Evolutionary conservation across 805 yeast species (phyloP).

Genomic region (Danielozyma ontarioensis): DNA sequence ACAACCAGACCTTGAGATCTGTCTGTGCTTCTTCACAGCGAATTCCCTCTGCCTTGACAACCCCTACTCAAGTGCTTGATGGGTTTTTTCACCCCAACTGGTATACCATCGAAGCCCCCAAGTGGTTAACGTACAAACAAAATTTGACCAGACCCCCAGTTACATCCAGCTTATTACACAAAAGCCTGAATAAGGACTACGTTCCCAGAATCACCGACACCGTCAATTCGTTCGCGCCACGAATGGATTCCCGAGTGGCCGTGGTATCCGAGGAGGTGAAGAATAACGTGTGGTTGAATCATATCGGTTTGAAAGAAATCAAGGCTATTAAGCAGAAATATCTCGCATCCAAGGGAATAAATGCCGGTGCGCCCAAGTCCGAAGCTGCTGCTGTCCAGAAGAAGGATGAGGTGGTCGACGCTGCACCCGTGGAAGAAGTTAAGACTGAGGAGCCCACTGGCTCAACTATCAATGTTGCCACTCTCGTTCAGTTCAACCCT

Average conservation of each 20-base stretch:
- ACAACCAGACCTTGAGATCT: constrained; percentile 22
- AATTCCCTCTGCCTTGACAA: constrained; percentile 28
- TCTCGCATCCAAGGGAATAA: constrained; percentile 13
- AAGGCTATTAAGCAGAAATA: constrained; percentile 18
- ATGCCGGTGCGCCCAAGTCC: constrained; percentile 3
- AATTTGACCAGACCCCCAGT: constrained; percentile 20
- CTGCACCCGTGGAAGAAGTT: constrained; percentile 3
- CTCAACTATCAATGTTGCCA: constrained; percentile 21
- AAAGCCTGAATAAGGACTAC: constrained; percentile 14
- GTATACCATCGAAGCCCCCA: constrained; percentile 40
- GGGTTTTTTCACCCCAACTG: constrained; percentile 41
- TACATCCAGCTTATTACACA: constrained; percentile 22
- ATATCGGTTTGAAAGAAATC: constrained; percentile 30
- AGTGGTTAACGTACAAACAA: constrained; percentile 33
- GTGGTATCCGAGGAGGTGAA: constrained; percentile 28
- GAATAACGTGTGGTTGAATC: constrained; percentile 34
- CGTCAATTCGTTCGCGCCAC: constrained; percentile 34
- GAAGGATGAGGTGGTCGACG: constrained; percentile 1
- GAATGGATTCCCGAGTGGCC: constrained; percentile 26
- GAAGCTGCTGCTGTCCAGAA: constrained; percentile 4
- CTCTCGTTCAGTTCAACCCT: constrained; percentile 34
- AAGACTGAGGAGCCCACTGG: constrained; percentile 1
- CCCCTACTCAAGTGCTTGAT: constrained; percentile 31
- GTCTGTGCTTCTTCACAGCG: constrained; percentile 26
- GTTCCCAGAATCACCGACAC: constrained; percentile 16